These are phyloP conservation scores for Lactifluus pinguis DNA, from an alignment of 768 basidiomycete genomes.

Conservation along the genomic window DNA sequence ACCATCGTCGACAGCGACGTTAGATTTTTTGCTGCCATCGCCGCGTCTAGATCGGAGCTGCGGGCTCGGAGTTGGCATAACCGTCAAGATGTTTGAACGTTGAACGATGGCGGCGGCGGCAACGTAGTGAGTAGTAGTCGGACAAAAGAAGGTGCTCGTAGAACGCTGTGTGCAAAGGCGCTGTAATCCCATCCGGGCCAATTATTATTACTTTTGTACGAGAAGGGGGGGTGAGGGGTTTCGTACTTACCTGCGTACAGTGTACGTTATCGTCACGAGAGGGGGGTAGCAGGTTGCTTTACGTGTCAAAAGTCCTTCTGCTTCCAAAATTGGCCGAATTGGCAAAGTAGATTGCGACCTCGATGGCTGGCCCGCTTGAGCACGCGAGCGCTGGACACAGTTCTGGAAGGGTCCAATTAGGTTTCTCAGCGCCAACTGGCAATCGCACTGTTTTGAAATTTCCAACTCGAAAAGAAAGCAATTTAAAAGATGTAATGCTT, in stretches of 20 bases:
- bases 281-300: background rate
- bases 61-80: background rate
- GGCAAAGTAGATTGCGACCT: background rate
- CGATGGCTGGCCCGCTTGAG: background rate
- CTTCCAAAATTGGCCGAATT: background rate
- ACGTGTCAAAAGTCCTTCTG: background rate
- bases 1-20: background rate
- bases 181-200: background rate
- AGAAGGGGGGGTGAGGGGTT: background rate
- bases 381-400: background rate
- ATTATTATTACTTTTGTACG: too few species aligned
- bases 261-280: background rate
- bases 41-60: constrained; percentile 2
- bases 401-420: background rate
- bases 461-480: too few species aligned
- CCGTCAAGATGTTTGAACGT: background rate
- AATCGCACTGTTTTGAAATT: too few species aligned
- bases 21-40: constrained; percentile 1
- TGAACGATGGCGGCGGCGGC: background rate
- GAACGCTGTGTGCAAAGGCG: too few species aligned
- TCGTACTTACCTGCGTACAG: background rate
- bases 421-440: too few species aligned
- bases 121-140: background rate
- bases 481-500: too few species aligned
- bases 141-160: background rate